Base-by-base conservation (phyloP, 2,329 filamentous ascomycete genomes). In the Alternaria arbusti region DNA sequence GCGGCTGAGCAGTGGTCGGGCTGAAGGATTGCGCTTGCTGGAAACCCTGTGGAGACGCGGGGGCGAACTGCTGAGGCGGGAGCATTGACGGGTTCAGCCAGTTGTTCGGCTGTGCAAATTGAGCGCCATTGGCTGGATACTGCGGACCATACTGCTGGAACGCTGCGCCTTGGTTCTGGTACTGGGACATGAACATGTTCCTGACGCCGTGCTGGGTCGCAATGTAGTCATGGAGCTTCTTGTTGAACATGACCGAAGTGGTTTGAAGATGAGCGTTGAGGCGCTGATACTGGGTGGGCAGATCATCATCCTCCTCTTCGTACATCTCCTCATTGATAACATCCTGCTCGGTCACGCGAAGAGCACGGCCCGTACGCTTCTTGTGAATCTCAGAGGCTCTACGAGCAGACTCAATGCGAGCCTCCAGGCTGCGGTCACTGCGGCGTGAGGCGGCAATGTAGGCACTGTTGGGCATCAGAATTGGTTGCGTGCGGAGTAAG, bases 271-370 rank as follows among this genome's bases (percentile, higher is more conserved):
- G 86, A 4, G 87, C 84, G 13, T 87, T 88, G 30, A 93, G 82
- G 13, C 88, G 83, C 61, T 88, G 85, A 74, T 89, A 91, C 57
- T 89, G 88, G 64, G 88, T 85, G 1, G 90, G 89, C 23, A 92
- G 77, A 60, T 94, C 91, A 70, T 97, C 92, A 57, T 97, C 94
- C 74, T 97, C 92, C 79, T 97, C 94, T 74, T 97, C 94, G 76
- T 97, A 97, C 93, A 97, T 97, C 78, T 96, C 93, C 78, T 97
- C 94, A 66, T 93, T 94, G 70, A 91, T 84, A 12, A 97, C 94
- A 80, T 96, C 94, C 74, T 96, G 88, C 79, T 94, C 91, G 25
- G 91, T 94, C 61, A 97, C 91, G 70, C 90, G 89, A 63, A 97
- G 86, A 3, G 87, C 89, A 70, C 93, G 91, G 43, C 94, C 95